Base-by-base conservation (phyloP, 192 early-diverging fungal genomes). In the Mortierella antarctica region DNA sequence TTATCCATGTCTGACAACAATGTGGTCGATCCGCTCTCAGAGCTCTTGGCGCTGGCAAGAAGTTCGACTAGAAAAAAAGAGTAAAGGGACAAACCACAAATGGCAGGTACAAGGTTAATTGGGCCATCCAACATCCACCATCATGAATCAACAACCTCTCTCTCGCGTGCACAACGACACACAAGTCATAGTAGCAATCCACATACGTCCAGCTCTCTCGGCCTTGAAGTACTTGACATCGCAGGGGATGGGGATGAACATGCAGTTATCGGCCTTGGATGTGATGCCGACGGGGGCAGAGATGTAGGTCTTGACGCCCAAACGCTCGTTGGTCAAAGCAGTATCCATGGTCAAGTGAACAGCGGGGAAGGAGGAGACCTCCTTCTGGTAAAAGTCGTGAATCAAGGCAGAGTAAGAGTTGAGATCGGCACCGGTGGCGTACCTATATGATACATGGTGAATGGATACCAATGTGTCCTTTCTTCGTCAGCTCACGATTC, bases 281-380 rank as follows among this genome's bases (percentile, higher is more conserved):
- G 89, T 86, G 21, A 91, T 88, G 47, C 95, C 95, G 62, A 96
- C 89, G 39, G 92, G 89, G 18, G 92, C 85, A 71, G 94, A 93
- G 54, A 89, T 83, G 71, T 90, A 92, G 51, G 93, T 93, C 87
- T 93, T 89, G 54, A 97, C 79, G 49, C 88, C 90, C 57, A 96
- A 86, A 50, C 88, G 82, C 44, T 93, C 88, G 56, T 86, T 88
- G n/a, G 85, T 86, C 72, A 95, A 82, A 52, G 89, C 91, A 7
- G 96, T 91, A 82, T 98, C 96, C 73, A 98, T 89, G 21, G 96
- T 90, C 61, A 98, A 83, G 72, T 95, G 95, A 44, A 98, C 91
- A 48, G 96, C 93, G 18, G 84, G 83, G 84, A 87, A 87, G 17
- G 94, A 92, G 9, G 90, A 86, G 17, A 90, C 90, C 76, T 96